Base-by-base conservation (phyloP, 345 rosid species). In the Balakata baccata region DNA sequence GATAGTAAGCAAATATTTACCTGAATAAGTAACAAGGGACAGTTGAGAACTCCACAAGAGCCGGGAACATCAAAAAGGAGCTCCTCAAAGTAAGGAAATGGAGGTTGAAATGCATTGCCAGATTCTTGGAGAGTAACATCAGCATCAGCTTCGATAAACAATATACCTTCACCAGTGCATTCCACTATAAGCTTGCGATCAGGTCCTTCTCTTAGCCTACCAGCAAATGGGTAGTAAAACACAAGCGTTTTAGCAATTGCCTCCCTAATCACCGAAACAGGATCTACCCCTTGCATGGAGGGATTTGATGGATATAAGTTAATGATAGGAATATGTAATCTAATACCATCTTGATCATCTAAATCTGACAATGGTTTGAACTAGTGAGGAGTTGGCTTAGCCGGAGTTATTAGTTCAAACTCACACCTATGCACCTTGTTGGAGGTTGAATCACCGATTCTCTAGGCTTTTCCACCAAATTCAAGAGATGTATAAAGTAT, bases 71-170 rank as follows among this genome's bases (percentile, higher is more conserved):
- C 63, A 20, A 49, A 62, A 22, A 72, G 68, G 22, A 72, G 45
- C 38, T 72, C 59, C 34, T 72, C 61, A 13, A 37, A 38, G 50
- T 23, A 63, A 23, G 37, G 68, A 34, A 60, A 71, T 6, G 75
- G 75, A 43, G 75, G 75, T 12, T 25, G 67, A 61, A 61, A 29
- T 1, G 68, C 17, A 20, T 49, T 12, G 2, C 68, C 51, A 4
- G 25, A 50, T 38, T 72, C 50, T 1, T 72, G 60, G 3, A 72
- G 75, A 1, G 20, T 52, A 16, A 52, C 71, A 25, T 74, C 43
- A 45, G 64, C 77, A 29, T 56, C 71, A 47, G 77, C 77, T 12
- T 74, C 77, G 0, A 56, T 34, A 8, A 72, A 72, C 71, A 45
- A 22, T 10, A 64, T 13, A 8, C 70, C 70, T 46, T 73, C 64